Percentiles rank a stretch among this genome's conserved stretches.
Conservation (phyloP, 352 stramenopile genomes). For the Phytopythium aichiense region DNA sequence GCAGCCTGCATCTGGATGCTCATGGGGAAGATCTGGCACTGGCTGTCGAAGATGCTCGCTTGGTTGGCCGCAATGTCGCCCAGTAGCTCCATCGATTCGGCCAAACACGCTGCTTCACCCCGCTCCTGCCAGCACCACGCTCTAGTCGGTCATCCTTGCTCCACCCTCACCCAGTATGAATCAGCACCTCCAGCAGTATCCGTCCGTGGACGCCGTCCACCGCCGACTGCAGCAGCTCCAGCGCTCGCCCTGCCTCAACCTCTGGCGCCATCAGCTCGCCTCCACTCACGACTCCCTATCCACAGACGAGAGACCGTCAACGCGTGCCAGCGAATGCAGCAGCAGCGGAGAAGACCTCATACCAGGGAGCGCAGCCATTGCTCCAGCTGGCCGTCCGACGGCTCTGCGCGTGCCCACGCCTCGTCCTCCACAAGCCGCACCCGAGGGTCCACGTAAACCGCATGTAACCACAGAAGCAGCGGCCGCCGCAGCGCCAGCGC, state of each 20-base stretch:
- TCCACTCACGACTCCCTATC: slow-evolving; percentile 22
- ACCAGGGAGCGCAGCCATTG: slow-evolving; percentile 32
- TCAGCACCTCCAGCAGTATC: slow-evolving; percentile 34
- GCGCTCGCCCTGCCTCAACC: slow-evolving; percentile 19
- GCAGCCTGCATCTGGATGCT: slow-evolving; percentile 24
- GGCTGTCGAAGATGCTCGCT: slow-evolving; percentile 25
- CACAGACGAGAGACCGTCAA: neutral
- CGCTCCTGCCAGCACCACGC: slow-evolving; percentile 16
- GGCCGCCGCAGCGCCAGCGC: slow-evolving; percentile 19
- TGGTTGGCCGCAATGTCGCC: slow-evolving; percentile 22
- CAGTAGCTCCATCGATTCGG: slow-evolving; percentile 14
- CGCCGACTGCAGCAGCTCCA: slow-evolving; percentile 17
- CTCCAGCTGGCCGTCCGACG: slow-evolving; percentile 20
- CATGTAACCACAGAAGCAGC: slow-evolving; percentile 42
- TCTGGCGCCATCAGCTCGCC: slow-evolving; percentile 21
- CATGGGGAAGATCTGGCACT: slow-evolving; percentile 34
- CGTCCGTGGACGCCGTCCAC: slow-evolving; percentile 44
- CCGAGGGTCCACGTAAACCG: slow-evolving; percentile 25
- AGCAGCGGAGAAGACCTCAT: neutral
- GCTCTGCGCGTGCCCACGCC: slow-evolving; percentile 26
- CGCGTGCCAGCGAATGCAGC: neutral
- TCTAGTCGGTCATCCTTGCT: neutral
- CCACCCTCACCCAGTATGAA: neutral
- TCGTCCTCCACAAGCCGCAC: slow-evolving; percentile 24
- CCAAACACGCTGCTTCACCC: slow-evolving; percentile 14